Evolutionary conservation across 768 basidiomycete species (phyloP), one percentile per base, ranked within the genome.

Genomic region (Macrolepiota albuminosa): DNA sequence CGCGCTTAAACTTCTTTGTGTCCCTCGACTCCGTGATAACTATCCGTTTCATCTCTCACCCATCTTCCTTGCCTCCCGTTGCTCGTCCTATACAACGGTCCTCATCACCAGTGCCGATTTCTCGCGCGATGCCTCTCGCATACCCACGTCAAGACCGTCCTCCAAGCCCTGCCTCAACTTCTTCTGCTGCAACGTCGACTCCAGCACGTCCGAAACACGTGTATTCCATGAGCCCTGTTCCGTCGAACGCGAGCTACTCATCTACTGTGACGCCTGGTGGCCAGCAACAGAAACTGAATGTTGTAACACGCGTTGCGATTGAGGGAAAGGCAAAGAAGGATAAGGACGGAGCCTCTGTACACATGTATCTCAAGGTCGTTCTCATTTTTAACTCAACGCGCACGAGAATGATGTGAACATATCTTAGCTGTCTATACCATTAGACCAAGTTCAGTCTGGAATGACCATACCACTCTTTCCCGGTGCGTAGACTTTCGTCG

Each of bases 281-380:
- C 8, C 72, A 74, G 21, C 72, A 71, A 58, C 76, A 77, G 53
- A 85, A 81, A 67, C 66, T 85, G 54, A 89, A 89, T 67, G 75
- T 91, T 16, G 88, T 91, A 3, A 85, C 88, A 50, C 86, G 87
- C 54, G 79, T 91, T 36, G 85, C 84, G 26, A 83, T 92, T 52
- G 87, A 90, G 67, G 90, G 89, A 34, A 86, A 84, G 71, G 84
- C 85, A 24, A 87, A 83, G 71, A 80, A 81, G 57, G 83, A 80
- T 2, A 75, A 81, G 48, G 87, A 89, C 66, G 86, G 84, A 42
- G 88, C 83, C 39, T 75, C 82, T 18, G 81, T 92, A 54, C 85
- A 79, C 64, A 85, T 91, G 79, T 92, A 89, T 72, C 78, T 93
- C 64, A 92, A 89, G 78, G 90, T 88, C 60, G 64, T 56, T 33